A percentile compares a stretch with the other conserved stretches of the same genome.
phyloP scores from a whole-genome alignment of 1,139 yeast genomes.

The Dujonia santamariae region DNA sequence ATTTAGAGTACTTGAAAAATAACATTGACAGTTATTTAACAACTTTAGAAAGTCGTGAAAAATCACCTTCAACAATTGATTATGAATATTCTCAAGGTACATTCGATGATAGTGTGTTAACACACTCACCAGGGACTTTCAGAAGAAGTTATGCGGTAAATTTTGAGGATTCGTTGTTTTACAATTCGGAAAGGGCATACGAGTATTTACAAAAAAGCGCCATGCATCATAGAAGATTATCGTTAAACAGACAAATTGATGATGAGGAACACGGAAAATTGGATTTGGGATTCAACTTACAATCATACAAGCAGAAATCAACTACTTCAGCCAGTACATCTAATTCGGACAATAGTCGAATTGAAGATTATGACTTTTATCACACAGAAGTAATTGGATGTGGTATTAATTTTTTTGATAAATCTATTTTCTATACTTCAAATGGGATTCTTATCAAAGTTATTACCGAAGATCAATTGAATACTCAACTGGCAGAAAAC shows the following conservation, averaged over 20 bases:
- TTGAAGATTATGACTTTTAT: constrained; percentile 10
- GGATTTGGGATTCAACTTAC: constrained; percentile 37
- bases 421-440: constrained; percentile 71
- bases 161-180: constrained; percentile 40
- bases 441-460: constrained; percentile 60
- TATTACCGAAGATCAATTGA: constrained; percentile 30
- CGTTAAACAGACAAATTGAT: constrained; percentile 28
- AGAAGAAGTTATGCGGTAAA: constrained; percentile 43
- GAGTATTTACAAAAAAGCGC: constrained; percentile 32
- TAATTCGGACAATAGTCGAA: constrained; percentile 12
- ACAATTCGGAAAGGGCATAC: constrained; percentile 34
- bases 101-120: constrained; percentile 15
- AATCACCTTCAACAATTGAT: background rate
- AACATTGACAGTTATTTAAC: constrained; percentile 18
- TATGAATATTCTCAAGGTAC: background rate
- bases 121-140: constrained; percentile 35
- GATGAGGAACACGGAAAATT: constrained; percentile 32
- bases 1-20: constrained; percentile 28
- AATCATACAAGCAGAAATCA: constrained; percentile 17
- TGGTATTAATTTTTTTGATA: constrained; percentile 70
- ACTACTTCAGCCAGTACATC: background rate
- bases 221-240: constrained; percentile 37
- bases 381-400: constrained; percentile 72
- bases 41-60: too few species aligned
- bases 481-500: constrained; percentile 24